Percentiles rank a stretch among this genome's conserved stretches.
Evolutionary conservation across 805 yeast species (phyloP).

Genomic region (Wickerhamiella kurtzmanii): DNA sequence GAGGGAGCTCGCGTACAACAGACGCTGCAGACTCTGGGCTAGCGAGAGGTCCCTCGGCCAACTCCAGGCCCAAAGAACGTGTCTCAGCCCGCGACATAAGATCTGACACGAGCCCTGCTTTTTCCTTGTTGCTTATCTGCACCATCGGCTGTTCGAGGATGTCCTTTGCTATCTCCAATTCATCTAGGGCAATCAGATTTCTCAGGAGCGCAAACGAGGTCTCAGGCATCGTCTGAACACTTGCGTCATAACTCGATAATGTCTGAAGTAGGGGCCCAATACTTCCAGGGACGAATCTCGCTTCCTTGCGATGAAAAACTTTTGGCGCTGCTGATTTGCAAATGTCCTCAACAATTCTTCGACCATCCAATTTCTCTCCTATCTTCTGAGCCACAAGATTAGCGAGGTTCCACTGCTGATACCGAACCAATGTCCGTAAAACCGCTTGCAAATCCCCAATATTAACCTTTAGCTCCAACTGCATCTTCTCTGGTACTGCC

Average conservation of each 20-base stretch:
- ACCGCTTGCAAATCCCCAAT: not conserved
- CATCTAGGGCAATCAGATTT: not conserved
- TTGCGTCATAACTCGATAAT: not conserved
- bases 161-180: too few species aligned
- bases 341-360: not conserved
- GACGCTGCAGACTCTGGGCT: not conserved
- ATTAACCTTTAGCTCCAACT: not conserved
- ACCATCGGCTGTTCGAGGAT: not conserved
- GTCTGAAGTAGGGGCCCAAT: conserved; percentile 2
- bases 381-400: too few species aligned
- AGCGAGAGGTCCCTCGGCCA: not conserved
- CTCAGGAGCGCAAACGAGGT: conserved; percentile 1
- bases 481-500: not conserved
- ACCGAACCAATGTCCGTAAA: not conserved
- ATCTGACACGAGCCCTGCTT: not conserved
- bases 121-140: conserved; percentile 1
- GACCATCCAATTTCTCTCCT: too few species aligned
- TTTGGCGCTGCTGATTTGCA: not conserved
- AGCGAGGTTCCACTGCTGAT: not conserved
- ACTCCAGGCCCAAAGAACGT: not conserved
- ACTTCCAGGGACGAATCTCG: not conserved
- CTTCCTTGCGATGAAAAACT: not conserved
- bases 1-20: not conserved
- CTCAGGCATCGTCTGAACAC: not conserved
- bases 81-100: not conserved